Conservation (phyloP, 805 yeast species). For the Ogataea siamensis region DNA sequence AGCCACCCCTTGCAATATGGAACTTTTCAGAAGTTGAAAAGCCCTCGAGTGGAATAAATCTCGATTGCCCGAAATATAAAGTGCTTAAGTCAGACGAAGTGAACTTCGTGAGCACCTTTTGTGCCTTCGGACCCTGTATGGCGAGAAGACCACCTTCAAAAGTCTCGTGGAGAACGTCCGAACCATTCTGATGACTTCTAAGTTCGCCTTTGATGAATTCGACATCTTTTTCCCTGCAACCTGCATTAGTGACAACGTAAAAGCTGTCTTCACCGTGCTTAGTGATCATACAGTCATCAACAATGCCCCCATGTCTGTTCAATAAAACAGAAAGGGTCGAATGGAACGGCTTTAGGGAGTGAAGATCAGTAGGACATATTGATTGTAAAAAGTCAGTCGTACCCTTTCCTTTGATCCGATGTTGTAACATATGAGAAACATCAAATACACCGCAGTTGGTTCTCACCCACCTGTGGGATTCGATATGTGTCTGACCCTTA, state of each 20-base stretch:
- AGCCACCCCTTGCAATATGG: slow-evolving; percentile 93
- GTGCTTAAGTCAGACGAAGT: slow-evolving; percentile 56
- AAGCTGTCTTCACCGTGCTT: slow-evolving; percentile 70
- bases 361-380: slow-evolving; percentile 85
- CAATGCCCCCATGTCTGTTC: slow-evolving; percentile 73
- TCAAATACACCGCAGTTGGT: slow-evolving; percentile 86
- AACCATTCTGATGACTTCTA: slow-evolving; percentile 29
- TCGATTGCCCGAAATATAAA: slow-evolving; percentile 73
- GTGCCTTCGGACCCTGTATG: slow-evolving; percentile 88
- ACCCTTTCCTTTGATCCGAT: slow-evolving; percentile 66
- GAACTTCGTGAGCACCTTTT: slow-evolving; percentile 60
- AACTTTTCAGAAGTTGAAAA: slow-evolving; percentile 42
- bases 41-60: slow-evolving; percentile 43
- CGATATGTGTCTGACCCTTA: slow-evolving; percentile 80
- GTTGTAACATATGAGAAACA: slow-evolving; percentile 97
- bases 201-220: slow-evolving; percentile 59
- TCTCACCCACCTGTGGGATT: slow-evolving; percentile 95
- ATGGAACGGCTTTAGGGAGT: slow-evolving; percentile 50
- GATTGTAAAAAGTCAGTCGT: slow-evolving; percentile 68
- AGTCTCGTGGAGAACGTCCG: slow-evolving; percentile 35
- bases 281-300: slow-evolving; percentile 91
- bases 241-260: slow-evolving; percentile 95
- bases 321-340: slow-evolving; percentile 78
- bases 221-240: slow-evolving; percentile 81
- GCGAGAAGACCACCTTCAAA: slow-evolving; percentile 81